A percentile compares a stretch with the other conserved stretches of the same genome.
phyloP scores from a whole-genome alignment of 2,329 filamentous ascomycete species.

The Colletotrichum destructivum region DNA sequence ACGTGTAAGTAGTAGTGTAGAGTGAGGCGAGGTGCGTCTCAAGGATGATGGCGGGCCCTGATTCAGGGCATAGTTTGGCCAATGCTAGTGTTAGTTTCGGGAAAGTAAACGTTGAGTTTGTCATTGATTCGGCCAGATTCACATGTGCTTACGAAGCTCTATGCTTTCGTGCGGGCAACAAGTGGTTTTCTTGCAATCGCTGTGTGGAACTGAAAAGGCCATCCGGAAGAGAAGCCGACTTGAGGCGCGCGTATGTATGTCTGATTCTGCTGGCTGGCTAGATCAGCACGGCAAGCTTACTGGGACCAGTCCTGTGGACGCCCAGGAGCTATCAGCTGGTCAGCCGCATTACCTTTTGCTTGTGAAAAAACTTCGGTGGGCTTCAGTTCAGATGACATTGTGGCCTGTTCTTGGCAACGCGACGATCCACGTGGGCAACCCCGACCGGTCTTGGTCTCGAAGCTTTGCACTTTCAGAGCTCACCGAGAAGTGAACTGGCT shows the following conservation, averaged over 20 bases:
- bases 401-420: constrained; percentile 27
- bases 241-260: neutral
- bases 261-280: neutral
- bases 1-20: neutral
- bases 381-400: constrained; percentile 36
- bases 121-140: neutral
- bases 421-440: constrained; percentile 29
- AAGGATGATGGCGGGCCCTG: neutral
- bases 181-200: neutral
- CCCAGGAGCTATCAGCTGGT: neutral
- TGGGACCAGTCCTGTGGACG: neutral
- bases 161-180: neutral
- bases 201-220: neutral
- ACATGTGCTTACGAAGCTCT: neutral
- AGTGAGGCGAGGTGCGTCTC: constrained; percentile 18
- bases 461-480: constrained; percentile 6
- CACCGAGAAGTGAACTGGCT: neutral
- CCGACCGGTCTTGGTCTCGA: neutral
- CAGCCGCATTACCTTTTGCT: constrained; percentile 5
- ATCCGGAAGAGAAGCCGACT: neutral
- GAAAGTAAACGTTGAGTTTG: neutral
- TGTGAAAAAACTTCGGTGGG: constrained; percentile 2
- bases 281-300: neutral
- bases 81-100: neutral
- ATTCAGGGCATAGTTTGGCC: constrained; percentile 1